Percentiles rank a stretch among this genome's conserved stretches.
Evolutionary conservation across 371 early-diverging fungal species (phyloP).

Genomic region (Mucor sp.): DNA sequence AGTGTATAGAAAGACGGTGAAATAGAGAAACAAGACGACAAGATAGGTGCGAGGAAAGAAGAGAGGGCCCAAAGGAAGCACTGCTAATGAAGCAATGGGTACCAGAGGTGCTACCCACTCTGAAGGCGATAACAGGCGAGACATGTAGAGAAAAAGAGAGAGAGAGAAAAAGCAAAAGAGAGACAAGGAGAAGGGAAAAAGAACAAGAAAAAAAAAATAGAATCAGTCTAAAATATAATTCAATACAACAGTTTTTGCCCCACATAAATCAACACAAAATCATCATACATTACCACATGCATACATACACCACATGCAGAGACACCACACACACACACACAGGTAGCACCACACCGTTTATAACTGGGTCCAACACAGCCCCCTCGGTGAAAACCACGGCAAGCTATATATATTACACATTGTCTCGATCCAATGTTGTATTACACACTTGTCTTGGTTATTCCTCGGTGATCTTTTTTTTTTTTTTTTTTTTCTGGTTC

Average conservation of each 20-base stretch:
- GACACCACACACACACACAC: too few species aligned
- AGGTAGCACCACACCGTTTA: background rate
- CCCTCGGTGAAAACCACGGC: background rate
- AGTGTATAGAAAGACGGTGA: conserved; percentile 39
- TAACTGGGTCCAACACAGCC: background rate
- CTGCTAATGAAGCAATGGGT: conserved; percentile 34
- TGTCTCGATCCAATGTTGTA: too few species aligned
- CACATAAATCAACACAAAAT: background rate
- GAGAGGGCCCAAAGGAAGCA: conserved; percentile 45
- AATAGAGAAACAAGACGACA: conserved; percentile 38
- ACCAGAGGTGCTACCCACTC: conserved; percentile 52
- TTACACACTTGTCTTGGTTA: background rate
- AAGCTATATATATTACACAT: background rate
- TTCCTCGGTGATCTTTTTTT: background rate
- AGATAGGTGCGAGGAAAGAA: conserved; percentile 45
- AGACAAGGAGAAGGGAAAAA: background rate
- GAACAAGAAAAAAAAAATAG: background rate
- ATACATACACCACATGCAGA: background rate
- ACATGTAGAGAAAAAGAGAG: conserved; percentile 7
- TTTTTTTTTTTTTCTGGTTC: background rate
- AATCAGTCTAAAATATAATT: background rate
- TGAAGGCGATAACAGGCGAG: conserved; percentile 33
- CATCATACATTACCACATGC: background rate
- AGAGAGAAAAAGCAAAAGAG: background rate
- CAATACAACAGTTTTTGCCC: background rate